A percentile compares a stretch with the other conserved stretches of the same genome.
Evolutionary conservation across 2,329 filamentous ascomycete genomes (phyloP).

Genomic region (Amauroascus niger): DNA sequence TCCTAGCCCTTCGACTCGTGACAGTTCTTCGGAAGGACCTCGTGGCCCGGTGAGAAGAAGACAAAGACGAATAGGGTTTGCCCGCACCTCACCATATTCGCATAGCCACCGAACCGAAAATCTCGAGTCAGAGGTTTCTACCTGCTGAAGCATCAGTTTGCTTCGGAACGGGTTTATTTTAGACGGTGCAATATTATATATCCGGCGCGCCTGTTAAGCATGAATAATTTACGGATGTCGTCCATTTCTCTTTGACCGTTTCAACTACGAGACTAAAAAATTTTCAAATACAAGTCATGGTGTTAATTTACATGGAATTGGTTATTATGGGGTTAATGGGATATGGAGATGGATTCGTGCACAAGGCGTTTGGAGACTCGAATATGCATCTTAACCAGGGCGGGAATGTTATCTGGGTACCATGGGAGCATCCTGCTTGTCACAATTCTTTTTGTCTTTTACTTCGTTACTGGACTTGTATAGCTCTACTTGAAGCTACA

Average conservation of each 20-base stretch:
- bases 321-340: not conserved
- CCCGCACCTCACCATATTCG: not conserved
- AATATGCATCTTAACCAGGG: not conserved
- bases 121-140: not conserved
- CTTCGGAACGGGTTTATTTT: too few relatives aligned
- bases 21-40: conserved; percentile 7
- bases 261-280: too few relatives aligned
- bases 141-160: not conserved
- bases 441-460: not conserved
- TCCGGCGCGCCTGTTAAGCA: too few relatives aligned
- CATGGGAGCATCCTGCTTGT: not conserved
- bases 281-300: not conserved
- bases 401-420: not conserved
- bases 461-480: not conserved
- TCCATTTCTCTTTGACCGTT: too few relatives aligned
- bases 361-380: conserved; percentile 1
- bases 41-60: not conserved
- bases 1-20: not conserved
- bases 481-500: not conserved
- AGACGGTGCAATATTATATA: too few relatives aligned
- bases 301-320: not conserved
- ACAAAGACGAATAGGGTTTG: not conserved
- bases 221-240: not conserved
- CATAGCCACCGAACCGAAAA: not conserved
- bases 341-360: not conserved